A percentile compares a stretch with the other conserved stretches of the same genome.
These are phyloP conservation scores for Marchantia polymorpha DNA, from an alignment of 225 moss, liverwort and hornwort genomes.

Conservation along the genomic window DNA sequence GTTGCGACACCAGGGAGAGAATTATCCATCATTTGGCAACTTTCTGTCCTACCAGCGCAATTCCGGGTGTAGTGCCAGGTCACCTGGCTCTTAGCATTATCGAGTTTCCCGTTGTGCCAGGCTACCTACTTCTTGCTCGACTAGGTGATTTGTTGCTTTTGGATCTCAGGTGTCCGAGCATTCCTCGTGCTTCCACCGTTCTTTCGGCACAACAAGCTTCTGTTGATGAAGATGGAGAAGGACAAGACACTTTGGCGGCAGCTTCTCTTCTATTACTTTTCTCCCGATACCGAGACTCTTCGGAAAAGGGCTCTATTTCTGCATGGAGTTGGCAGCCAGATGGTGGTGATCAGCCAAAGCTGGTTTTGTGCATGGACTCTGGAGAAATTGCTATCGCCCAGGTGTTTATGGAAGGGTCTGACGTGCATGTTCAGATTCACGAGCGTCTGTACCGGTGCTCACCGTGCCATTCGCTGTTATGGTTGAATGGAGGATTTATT, in stretches of 20 bases:
- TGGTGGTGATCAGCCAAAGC: slow-evolving; percentile 55
- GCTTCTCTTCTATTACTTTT: slow-evolving; percentile 85
- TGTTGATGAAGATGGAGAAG: slow-evolving; percentile 77
- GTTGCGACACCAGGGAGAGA: slow-evolving; percentile 64
- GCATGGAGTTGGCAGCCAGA: slow-evolving; percentile 98
- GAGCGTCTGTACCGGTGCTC: slow-evolving; percentile 71
- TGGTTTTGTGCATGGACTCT: slow-evolving; percentile 86
- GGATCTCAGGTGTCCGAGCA: slow-evolving; percentile 64
- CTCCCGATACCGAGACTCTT: slow-evolving; percentile 57
- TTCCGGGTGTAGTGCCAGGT: slow-evolving; percentile 32
- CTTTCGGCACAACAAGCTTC: slow-evolving; percentile 33
- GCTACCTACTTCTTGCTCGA: slow-evolving; percentile 79
- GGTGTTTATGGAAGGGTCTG: slow-evolving; percentile 46
- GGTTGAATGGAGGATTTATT: slow-evolving; percentile 86
- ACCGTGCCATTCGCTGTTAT: slow-evolving; percentile 76
- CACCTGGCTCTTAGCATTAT: slow-evolving; percentile 60
- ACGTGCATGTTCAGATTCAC: slow-evolving; percentile 62
- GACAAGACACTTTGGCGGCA: slow-evolving; percentile 82
- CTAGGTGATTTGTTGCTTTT: slow-evolving; percentile 75
- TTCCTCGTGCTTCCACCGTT: slow-evolving; percentile 33
- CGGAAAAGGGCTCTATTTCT: slow-evolving; percentile 53
- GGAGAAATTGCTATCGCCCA: slow-evolving; percentile 81
- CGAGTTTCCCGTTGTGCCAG: slow-evolving; percentile 80
- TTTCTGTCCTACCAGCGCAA: slow-evolving; percentile 50
- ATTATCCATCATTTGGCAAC: slow-evolving; percentile 54